phyloP scores from a whole-genome alignment of 129 eudicot genomes.

The Escallonia rubra region DNA sequence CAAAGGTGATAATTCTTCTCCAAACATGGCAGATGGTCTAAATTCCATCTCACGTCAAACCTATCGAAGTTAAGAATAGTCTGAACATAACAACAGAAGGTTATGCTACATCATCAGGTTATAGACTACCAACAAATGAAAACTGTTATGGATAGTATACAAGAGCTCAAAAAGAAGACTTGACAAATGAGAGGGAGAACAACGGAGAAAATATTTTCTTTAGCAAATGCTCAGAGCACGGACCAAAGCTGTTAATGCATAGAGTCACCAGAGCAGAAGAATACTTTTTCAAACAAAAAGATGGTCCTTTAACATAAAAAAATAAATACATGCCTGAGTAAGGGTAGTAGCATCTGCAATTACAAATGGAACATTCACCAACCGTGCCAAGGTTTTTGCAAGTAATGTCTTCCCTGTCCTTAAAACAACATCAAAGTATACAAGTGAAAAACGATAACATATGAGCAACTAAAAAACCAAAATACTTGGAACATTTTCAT shows the following conservation, averaged over 20 bases:
- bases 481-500: no score
- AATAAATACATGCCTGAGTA: conserved; percentile 59
- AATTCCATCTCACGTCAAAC: no score
- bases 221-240: not conserved
- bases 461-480: no score
- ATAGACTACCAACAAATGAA: no score
- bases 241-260: not conserved
- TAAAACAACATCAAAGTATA: conserved; percentile 28
- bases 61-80: no score
- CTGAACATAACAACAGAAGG: no score
- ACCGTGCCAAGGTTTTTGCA: conserved; percentile 92
- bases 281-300: no score
- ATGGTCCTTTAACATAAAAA: no score
- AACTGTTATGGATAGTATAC: no score
- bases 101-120: no score
- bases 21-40: not conserved
- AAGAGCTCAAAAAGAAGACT: no score
- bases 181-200: no score
- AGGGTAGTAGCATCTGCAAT: conserved; percentile 99
- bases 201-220: not conserved
- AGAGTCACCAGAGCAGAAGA: not conserved
- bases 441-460: conserved; percentile 12
- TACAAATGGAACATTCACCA: conserved; percentile 97
- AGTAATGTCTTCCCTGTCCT: conserved; percentile 97
- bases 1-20: not conserved